phyloP scores from a whole-genome alignment of 768 basidiomycete genomes.

The Lactifluus pinguis region DNA sequence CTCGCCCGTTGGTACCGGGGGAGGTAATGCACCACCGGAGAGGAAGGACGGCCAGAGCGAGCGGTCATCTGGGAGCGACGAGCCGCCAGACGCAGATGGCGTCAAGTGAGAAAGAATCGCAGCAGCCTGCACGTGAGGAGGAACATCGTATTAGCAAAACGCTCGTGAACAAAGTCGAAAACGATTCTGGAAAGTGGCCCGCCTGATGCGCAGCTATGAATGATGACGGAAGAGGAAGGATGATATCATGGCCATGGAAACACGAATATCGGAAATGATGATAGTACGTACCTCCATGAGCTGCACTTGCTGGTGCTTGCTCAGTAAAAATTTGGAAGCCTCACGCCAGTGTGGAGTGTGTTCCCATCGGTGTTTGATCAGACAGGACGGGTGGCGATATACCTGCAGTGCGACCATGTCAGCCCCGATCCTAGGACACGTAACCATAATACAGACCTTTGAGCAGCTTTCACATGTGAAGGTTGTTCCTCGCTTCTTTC shows the following conservation, averaged over 20 bases:
- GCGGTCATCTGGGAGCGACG: conserved; percentile 86
- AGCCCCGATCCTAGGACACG: background rate
- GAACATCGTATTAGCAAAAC: background rate
- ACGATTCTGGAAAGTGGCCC: background rate
- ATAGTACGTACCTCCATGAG: conserved; percentile 65
- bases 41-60: conserved; percentile 86
- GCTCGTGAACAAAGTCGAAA: background rate
- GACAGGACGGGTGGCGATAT: conserved; percentile 86
- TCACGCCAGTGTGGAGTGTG: conserved; percentile 95
- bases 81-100: conserved; percentile 51
- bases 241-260: conserved; percentile 7
- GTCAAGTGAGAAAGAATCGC: conserved; percentile 88
- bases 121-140: conserved; percentile 52
- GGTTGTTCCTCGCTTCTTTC: conserved; percentile 75
- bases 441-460: conserved; percentile 46
- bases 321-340: conserved; percentile 80
- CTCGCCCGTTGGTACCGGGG: conserved; percentile 26
- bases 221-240: background rate
- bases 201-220: background rate
- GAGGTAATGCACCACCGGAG: conserved; percentile 59
- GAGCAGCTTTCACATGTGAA: conserved; percentile 92
- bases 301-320: conserved; percentile 97
- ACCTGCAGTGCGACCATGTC: conserved; percentile 36
- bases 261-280: background rate
- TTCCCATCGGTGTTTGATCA: conserved; percentile 98